Conservation (phyloP, 768 basidiomycete genomes). For the Naganishia randhawae region DNA sequence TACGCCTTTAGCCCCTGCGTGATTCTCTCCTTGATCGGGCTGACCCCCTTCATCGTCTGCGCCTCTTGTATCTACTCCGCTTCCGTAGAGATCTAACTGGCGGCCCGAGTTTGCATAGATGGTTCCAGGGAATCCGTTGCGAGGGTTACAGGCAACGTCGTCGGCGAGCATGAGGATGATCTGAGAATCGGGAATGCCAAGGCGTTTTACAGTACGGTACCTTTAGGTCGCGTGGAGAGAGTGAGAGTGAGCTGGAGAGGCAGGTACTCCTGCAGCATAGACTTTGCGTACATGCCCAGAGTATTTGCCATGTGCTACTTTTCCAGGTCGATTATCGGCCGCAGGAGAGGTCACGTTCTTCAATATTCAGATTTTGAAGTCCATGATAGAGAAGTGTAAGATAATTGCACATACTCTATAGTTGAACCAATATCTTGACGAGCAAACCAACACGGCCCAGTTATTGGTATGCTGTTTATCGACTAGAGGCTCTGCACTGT, state of each 20-base stretch:
- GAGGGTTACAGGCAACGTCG: slow-evolving; percentile 86
- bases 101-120: slow-evolving; percentile 86
- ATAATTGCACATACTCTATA: slow-evolving; percentile 66
- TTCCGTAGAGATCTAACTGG: slow-evolving; percentile 80
- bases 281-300: slow-evolving; percentile 71
- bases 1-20: neutral
- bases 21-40: neutral
- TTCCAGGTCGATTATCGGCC: neutral
- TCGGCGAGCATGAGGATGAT: slow-evolving; percentile 99
- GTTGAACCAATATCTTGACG: slow-evolving; percentile 97
- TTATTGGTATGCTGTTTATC: slow-evolving; percentile 76
- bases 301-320: slow-evolving; percentile 95
- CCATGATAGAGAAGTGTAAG: neutral
- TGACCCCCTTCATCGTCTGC: neutral
- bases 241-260: neutral
- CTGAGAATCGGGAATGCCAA: slow-evolving; percentile 96
- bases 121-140: slow-evolving; percentile 85
- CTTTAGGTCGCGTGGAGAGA: slow-evolving; percentile 51
- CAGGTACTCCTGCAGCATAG: neutral
- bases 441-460: slow-evolving; percentile 94
- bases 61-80: slow-evolving; percentile 18
- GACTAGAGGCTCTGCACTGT: slow-evolving; percentile 23
- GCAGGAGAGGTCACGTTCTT: neutral
- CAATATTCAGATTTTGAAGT: neutral
- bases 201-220: slow-evolving; percentile 96